Percentiles rank a stretch among this genome's conserved stretches.
Evolutionary conservation across 192 early-diverging fungal genomes (phyloP).

Genomic region (Coemansia sp.): DNA sequence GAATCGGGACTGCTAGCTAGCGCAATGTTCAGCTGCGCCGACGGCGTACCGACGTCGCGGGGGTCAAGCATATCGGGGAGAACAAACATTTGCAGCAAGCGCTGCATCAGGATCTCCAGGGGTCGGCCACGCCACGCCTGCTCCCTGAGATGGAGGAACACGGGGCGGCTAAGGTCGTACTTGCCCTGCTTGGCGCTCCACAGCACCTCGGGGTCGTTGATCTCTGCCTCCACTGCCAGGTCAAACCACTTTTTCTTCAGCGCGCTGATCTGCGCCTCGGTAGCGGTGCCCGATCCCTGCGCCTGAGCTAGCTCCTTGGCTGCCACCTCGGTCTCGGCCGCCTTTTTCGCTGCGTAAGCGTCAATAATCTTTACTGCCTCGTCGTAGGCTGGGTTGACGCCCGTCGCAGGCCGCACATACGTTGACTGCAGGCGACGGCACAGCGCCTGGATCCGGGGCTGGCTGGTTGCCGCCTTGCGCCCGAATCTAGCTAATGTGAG

Average conservation of each 20-base stretch:
- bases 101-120: constrained; percentile 64
- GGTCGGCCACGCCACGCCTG: constrained; percentile 62
- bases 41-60: constrained; percentile 44
- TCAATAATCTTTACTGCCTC: constrained; percentile 74
- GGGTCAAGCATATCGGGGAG: constrained; percentile 71
- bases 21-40: constrained; percentile 47
- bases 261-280: constrained; percentile 42
- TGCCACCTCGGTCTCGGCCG: constrained; percentile 33
- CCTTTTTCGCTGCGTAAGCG: constrained; percentile 57
- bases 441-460: background rate
- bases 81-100: constrained; percentile 77
- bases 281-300: constrained; percentile 23
- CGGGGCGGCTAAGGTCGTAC: constrained; percentile 69
- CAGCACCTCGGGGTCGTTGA: constrained; percentile 72
- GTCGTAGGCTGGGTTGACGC: constrained; percentile 73
- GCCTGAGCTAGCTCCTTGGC: constrained; percentile 25
- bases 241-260: constrained; percentile 58
- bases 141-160: constrained; percentile 69
- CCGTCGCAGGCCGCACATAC: constrained; percentile 58
- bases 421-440: constrained; percentile 36
- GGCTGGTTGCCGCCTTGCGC: background rate
- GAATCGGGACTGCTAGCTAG: background rate
- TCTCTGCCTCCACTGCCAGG: constrained; percentile 66
- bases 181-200: constrained; percentile 65
- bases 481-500: constrained; percentile 18